Evolutionary conservation across 2,329 filamentous ascomycete genomes (phyloP).

Genomic region (Pseudomassariella vexata): DNA sequence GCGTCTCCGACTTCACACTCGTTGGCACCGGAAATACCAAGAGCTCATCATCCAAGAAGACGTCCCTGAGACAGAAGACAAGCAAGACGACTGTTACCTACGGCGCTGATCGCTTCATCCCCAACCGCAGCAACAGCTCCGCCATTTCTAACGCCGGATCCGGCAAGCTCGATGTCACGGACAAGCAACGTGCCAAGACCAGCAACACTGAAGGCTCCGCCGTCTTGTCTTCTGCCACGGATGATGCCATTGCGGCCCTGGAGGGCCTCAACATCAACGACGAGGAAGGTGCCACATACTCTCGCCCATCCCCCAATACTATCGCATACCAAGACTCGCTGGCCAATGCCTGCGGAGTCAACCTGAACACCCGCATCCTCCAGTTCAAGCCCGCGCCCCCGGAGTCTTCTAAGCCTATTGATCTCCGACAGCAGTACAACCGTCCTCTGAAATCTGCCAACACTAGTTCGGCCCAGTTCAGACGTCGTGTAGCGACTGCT

Average conservation of each 20-base stretch:
- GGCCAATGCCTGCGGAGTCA: constrained; percentile 86
- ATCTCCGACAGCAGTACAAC: constrained; percentile 97
- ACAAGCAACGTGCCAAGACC: constrained; percentile 68
- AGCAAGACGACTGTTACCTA: constrained; percentile 76
- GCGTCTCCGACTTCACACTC: constrained; percentile 87
- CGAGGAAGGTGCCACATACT: constrained; percentile 63
- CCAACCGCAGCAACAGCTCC: constrained; percentile 85
- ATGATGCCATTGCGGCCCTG: constrained; percentile 73
- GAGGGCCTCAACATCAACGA: constrained; percentile 72
- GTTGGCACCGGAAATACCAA: constrained; percentile 70
- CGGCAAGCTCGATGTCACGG: constrained; percentile 70
- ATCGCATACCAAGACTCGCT: constrained; percentile 89
- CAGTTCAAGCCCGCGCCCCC: constrained; percentile 98
- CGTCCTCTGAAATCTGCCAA: constrained; percentile 78
- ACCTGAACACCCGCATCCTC: constrained; percentile 88
- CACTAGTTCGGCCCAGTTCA: constrained; percentile 74
- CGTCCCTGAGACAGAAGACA: constrained; percentile 44
- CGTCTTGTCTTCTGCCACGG: constrained; percentile 71
- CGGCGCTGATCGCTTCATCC: constrained; percentile 88
- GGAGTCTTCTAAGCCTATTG: constrained; percentile 96
- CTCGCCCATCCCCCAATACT: constrained; percentile 78
- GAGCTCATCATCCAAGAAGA: constrained; percentile 50
- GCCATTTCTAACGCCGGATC: constrained; percentile 77
- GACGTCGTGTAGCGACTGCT: constrained; percentile 86
- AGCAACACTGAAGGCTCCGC: constrained; percentile 65